Evolutionary conservation across 768 basidiomycete genomes (phyloP), one percentile per base, ranked within the genome.

Genomic region (Mycena epipterygia): DNA sequence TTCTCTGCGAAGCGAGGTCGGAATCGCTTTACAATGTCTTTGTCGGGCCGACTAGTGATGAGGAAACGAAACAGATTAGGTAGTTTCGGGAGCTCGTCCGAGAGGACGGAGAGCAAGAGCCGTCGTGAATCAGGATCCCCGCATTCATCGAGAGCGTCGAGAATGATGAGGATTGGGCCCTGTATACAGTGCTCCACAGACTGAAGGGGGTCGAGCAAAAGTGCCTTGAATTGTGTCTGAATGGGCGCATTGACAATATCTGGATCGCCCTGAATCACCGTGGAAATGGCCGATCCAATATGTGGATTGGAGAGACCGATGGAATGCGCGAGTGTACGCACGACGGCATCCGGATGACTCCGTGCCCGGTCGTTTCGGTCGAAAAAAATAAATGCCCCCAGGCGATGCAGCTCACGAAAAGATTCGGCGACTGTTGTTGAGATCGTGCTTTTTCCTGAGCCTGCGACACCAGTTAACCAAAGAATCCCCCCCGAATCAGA

Each of bases 111-210:
- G 39, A 56, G 55, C 11, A 56, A 16, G 23, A 14, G 21, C 2
- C 5, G 8, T 21, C 55, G 3, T 16, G 55, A 56, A 56, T 12
- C 33, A 5, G 35, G 55, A 25, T 56, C 35, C 17, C 55, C 55
- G 35, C 55, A 56, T 56, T 56, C 55, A 25, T 56, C 55, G 2
- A 56, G 55, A 39, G 55, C 55, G 39, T 56, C 55, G 30, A 56
- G 3, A 14, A 48, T 23, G 14, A 48, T 23, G 46, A 48, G 7
- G 46, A 48, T 48, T 5, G 46, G 46, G n/a, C 37, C 37, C 8
- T 16, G 37, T 9, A 39, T 39, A 39, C 16, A 16, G 16, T 16
- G 37, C 16, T 39, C 37, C 9, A 39, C 37, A 39, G 37, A 39
- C 9, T 9, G 37, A 16, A 16, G 9, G 16, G 37, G 37, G 8